Evolutionary conservation across 2,329 filamentous ascomycete species (phyloP).

Genomic region (Stenocarpella maydis): DNA sequence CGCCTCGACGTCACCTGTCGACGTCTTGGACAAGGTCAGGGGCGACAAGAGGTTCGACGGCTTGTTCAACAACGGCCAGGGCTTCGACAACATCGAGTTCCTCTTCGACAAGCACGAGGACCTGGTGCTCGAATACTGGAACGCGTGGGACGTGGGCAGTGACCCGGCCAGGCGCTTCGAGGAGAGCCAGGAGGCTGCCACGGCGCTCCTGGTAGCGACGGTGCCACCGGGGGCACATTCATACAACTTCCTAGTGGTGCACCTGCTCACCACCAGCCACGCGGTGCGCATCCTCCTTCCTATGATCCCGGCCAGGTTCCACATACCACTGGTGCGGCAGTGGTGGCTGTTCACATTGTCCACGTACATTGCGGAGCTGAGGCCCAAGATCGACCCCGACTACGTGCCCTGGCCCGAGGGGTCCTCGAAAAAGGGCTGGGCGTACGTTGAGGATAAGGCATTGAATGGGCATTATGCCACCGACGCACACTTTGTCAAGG

Average conservation of each 20-base stretch:
- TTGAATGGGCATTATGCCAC: slow-evolving; percentile 71
- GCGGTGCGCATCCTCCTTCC: slow-evolving; percentile 88
- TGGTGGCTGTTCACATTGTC: slow-evolving; percentile 89
- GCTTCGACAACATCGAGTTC: slow-evolving; percentile 68
- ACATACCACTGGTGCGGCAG: slow-evolving; percentile 77
- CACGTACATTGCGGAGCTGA: slow-evolving; percentile 77
- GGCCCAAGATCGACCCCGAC: slow-evolving; percentile 76
- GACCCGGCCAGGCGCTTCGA: slow-evolving; percentile 79
- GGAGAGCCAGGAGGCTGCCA: slow-evolving; percentile 70
- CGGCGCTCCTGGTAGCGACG: slow-evolving; percentile 69
- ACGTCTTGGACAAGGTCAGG: slow-evolving; percentile 75
- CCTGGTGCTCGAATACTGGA: slow-evolving; percentile 86
- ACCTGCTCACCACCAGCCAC: slow-evolving; percentile 85
- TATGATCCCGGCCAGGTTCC: slow-evolving; percentile 75
- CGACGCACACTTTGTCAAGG: slow-evolving; percentile 88
- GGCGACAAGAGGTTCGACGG: slow-evolving; percentile 75
- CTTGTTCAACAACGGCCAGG: slow-evolving; percentile 63
- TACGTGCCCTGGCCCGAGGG: slow-evolving; percentile 64
- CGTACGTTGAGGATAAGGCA: slow-evolving; percentile 76
- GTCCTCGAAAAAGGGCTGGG: slow-evolving; percentile 75
- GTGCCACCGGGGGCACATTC: slow-evolving; percentile 64
- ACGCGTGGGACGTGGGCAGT: slow-evolving; percentile 75
- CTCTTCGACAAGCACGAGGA: slow-evolving; percentile 76
- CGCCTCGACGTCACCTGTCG: slow-evolving; percentile 68
- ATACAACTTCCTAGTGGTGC: slow-evolving; percentile 86